Percentiles rank a stretch among this genome's conserved stretches.
Conservation (phyloP, 225 moss, liverwort and hornwort genomes). For the Asterella californica region DNA sequence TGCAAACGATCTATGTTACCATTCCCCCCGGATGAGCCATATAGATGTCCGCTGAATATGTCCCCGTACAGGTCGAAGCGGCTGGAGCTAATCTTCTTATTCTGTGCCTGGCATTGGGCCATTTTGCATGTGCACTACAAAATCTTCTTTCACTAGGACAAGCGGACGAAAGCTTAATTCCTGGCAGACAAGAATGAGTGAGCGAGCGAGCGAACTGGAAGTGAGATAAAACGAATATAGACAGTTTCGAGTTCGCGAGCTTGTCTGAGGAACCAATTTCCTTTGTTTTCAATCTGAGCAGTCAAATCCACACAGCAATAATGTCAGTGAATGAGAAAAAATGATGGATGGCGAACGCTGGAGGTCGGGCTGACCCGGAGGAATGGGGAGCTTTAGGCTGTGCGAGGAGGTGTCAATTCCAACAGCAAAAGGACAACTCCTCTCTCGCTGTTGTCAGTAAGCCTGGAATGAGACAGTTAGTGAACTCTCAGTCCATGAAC, state of each 20-base stretch:
- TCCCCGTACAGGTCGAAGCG: constrained; percentile 48
- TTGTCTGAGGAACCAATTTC: neutral
- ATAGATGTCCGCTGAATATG: constrained; percentile 46
- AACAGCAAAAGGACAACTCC: neutral
- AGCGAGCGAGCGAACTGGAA: neutral
- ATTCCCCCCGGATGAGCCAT: constrained; percentile 33
- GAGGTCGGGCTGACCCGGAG: neutral
- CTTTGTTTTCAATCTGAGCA: neutral
- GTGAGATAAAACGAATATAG: neutral
- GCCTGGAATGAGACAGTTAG: neutral
- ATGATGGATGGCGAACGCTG: constrained; percentile 3
- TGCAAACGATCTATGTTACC: constrained; percentile 40
- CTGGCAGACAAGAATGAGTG: no score
- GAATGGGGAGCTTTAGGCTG: neutral
- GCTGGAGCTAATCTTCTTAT: constrained; percentile 39
- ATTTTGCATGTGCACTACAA: constrained; percentile 13
- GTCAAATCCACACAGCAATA: neutral
- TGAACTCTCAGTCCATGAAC: constrained; percentile 32
- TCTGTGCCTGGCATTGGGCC: constrained; percentile 49
- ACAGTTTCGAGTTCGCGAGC: constrained; percentile 7
- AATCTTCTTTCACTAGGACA: no score
- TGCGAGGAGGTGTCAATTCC: neutral
- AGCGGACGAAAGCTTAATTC: neutral
- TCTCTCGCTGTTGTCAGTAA: neutral
- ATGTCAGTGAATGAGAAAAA: neutral